A percentile compares a stretch with the other conserved stretches of the same genome.
These are phyloP conservation scores for Barnettozyma siamensis DNA, from an alignment of 805 yeast genomes.

Conservation along the genomic window DNA sequence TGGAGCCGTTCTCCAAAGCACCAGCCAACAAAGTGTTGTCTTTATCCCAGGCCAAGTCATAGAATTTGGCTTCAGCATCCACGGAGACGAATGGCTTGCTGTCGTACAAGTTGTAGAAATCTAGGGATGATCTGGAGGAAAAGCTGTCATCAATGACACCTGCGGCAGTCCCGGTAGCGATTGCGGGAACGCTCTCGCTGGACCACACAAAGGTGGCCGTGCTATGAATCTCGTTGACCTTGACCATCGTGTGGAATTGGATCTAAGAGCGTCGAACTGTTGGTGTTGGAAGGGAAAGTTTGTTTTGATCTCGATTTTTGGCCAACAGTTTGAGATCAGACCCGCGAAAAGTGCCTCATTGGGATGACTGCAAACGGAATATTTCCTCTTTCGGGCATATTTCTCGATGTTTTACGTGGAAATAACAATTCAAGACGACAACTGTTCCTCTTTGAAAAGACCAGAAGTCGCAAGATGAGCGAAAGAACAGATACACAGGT, in stretches of 20 bases:
- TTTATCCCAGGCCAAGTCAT: constrained; percentile 80
- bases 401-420: background rate
- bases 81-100: constrained; percentile 38
- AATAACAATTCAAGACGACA: no score
- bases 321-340: background rate
- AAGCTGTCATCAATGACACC: constrained; percentile 91
- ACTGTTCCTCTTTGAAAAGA: no score
- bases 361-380: background rate
- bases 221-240: constrained; percentile 73
- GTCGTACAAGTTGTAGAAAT: constrained; percentile 61
- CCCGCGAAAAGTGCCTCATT: constrained; percentile 1
- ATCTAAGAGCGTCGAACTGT: background rate
- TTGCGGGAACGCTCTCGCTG: constrained; percentile 58
- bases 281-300: background rate
- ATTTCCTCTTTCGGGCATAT: constrained; percentile 1
- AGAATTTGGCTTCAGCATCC: constrained; percentile 56
- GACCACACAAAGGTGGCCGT: constrained; percentile 99
- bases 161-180: constrained; percentile 93
- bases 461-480: constrained; percentile 2
- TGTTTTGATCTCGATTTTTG: constrained; percentile 5
- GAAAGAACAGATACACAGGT: constrained; percentile 21
- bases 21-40: constrained; percentile 70
- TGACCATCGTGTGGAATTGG: constrained; percentile 44
- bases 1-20: constrained; percentile 77
- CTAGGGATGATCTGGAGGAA: constrained; percentile 70